phyloP scores from a whole-genome alignment of 768 basidiomycete genomes.

The Lactifluus piperatus region DNA sequence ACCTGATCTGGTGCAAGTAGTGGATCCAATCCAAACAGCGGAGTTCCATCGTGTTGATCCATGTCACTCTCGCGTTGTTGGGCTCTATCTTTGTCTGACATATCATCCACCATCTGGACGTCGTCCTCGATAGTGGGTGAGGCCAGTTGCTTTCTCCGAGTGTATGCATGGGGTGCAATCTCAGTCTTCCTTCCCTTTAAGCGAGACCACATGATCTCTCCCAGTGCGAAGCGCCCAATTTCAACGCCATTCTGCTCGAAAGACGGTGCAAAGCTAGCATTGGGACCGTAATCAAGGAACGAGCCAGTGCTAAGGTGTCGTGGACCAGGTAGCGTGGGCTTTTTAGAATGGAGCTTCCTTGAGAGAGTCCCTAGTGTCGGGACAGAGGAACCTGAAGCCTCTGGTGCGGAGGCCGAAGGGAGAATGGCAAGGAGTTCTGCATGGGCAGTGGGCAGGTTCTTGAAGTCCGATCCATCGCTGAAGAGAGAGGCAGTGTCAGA shows the following conservation, averaged over 20 bases:
- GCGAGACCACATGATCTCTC: slow-evolving; percentile 47
- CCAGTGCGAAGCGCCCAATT: slow-evolving; percentile 52
- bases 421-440: slow-evolving; percentile 72
- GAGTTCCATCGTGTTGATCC: slow-evolving; percentile 22
- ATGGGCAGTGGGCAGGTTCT: slow-evolving; percentile 49
- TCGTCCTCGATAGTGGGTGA: neutral
- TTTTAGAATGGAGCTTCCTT: slow-evolving; percentile 34
- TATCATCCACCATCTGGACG: slow-evolving; percentile 2
- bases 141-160: neutral
- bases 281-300: slow-evolving; percentile 75
- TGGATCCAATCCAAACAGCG: slow-evolving; percentile 39
- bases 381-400: slow-evolving; percentile 21
- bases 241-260: slow-evolving; percentile 75
- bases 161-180: slow-evolving; percentile 23
- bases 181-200: slow-evolving; percentile 33
- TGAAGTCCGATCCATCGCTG: slow-evolving; percentile 34
- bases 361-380: slow-evolving; percentile 53
- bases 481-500: slow-evolving; percentile 32
- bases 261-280: slow-evolving; percentile 65
- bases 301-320: slow-evolving; percentile 53
- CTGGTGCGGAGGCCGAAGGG: slow-evolving; percentile 42
- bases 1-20: slow-evolving; percentile 51
- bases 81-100: slow-evolving; percentile 12
- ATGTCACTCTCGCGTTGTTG: slow-evolving; percentile 15
- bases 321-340: slow-evolving; percentile 36